phyloP scores from a whole-genome alignment of 805 yeast species.

The Nakazawaea pomicola region DNA sequence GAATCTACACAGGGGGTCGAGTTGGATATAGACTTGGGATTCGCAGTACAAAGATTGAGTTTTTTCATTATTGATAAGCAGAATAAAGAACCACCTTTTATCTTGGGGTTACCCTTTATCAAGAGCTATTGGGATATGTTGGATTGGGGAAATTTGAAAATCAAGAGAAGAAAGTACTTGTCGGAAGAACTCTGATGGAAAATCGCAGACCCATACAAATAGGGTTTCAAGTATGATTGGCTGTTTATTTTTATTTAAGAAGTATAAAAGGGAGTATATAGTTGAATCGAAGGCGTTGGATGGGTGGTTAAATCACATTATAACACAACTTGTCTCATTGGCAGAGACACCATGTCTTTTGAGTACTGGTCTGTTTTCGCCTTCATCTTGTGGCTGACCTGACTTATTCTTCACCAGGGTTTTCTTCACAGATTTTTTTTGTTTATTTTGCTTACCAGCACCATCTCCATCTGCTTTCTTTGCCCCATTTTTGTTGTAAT shows the following conservation, averaged over 20 bases:
- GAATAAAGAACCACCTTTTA: not conserved
- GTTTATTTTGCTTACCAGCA: too few species aligned
- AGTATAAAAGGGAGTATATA: too few species aligned
- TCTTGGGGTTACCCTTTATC: conserved; percentile 7
- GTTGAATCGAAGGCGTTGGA: not conserved
- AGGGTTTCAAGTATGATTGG: too few species aligned
- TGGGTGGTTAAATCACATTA: conserved; percentile 3
- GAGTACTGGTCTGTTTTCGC: too few species aligned
- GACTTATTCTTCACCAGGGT: not conserved
- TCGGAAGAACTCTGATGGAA: too few species aligned
- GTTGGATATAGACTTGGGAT: not conserved
- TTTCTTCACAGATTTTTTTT: not conserved
- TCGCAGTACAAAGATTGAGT: not conserved
- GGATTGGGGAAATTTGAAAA: conserved; percentile 3
- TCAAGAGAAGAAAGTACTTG: too few species aligned
- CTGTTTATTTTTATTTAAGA: too few species aligned
- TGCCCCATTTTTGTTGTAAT: conserved; percentile 13
- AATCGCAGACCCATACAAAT: too few species aligned
- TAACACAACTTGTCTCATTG: not conserved
- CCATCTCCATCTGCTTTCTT: not conserved
- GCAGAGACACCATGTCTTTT: too few species aligned
- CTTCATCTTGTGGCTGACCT: too few species aligned
- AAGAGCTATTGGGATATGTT: not conserved
- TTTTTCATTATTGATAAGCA: conserved; percentile 9
- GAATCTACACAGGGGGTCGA: conserved; percentile 5